Conservation (phyloP, 345 rosid genomes). For the Euphorbia tirucalli region DNA sequence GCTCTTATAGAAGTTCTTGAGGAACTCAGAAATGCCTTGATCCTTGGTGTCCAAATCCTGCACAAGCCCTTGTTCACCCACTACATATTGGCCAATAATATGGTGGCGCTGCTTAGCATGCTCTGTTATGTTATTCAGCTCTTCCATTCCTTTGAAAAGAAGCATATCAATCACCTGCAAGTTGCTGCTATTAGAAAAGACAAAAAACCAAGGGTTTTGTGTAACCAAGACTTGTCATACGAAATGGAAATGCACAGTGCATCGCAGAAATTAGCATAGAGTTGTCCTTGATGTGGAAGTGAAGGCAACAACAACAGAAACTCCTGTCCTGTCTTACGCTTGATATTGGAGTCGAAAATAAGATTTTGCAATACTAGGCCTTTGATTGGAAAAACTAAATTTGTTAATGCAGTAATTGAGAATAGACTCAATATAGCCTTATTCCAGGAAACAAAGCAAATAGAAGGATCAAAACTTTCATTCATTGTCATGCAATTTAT, state of each 20-base stretch:
- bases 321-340: too few species aligned
- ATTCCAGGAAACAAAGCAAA: too few species aligned
- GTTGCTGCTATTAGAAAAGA: background rate
- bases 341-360: too few species aligned
- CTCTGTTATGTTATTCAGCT: conserved; percentile 68
- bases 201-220: background rate
- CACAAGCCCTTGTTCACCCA: conserved; percentile 65
- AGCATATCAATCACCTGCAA: conserved; percentile 91
- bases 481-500: too few species aligned
- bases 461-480: too few species aligned
- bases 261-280: background rate
- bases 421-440: background rate
- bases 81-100: conserved; percentile 83
- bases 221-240: background rate
- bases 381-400: background rate
- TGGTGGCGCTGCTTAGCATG: conserved; percentile 99
- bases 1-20: conserved; percentile 81
- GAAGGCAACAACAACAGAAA: background rate
- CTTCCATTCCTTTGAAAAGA: conserved; percentile 93
- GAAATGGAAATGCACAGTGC: background rate
- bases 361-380: background rate
- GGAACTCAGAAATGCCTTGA: conserved; percentile 67
- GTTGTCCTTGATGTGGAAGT: background rate
- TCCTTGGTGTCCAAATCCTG: conserved; percentile 70
- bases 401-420: background rate